Evolutionary conservation across 2,329 filamentous ascomycete genomes (phyloP), one percentile per base, ranked within the genome.

Genomic region (Exophiala lecanii-corni): DNA sequence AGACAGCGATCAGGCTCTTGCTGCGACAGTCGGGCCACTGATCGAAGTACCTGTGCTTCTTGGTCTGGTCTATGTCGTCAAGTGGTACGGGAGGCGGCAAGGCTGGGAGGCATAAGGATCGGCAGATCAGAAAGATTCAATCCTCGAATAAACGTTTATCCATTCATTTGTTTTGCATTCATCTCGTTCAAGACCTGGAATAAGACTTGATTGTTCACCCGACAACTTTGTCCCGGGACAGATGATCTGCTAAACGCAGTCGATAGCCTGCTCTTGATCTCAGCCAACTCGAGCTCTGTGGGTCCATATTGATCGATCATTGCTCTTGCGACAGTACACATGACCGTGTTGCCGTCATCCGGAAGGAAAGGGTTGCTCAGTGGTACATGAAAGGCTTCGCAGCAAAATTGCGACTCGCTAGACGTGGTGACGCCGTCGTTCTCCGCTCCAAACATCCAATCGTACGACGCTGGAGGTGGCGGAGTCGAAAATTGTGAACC

Each of bases 11-110:
- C 81, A 94, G 64, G 88, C 88, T 0, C 68, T 94, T 33, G 87
- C 89, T 1, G 74, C 84, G 5, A 94, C 88, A 0, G 87, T 94
- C 1, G 87, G 88, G 0, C 89, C 89, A 2, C 64, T 94, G 53
- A 84, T 95, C 39, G 88, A 95, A 59, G 88, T 94, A 3, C 88
- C 88, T 0, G 86, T 94, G 1, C 61, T 94, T 47, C 59, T 95
- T 7, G 81, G 71, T 0, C 62, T 94, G 56, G 87, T 94, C 2
- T 92, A 92, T 70, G 67, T 84, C 0, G 73, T 86, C 7, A 81
- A 73, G 53, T 80, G 71, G 67, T 38, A 33, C 25, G 47, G 31
- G 15, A 39, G 20, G 21, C 30, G 41, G 12, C 32, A 39, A 36
- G 17, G 28, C 10, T 43, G 45, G 41, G 20, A 25, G 16, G 33